Percentiles rank a stretch among this genome's conserved stretches.
Conservation (phyloP, 305 asterid genomes). For the Ilex paraguariensis region DNA sequence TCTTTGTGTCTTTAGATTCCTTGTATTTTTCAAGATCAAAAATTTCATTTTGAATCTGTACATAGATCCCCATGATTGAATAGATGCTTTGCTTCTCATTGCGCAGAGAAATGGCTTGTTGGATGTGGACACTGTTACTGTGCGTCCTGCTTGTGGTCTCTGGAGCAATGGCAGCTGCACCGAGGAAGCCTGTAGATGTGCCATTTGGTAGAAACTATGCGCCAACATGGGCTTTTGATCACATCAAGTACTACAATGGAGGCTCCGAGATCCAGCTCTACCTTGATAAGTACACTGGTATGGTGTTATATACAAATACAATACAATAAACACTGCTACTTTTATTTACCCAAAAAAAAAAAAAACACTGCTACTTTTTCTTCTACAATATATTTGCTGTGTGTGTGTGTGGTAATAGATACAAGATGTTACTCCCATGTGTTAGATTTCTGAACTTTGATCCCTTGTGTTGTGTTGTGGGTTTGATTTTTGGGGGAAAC, state of each 20-base stretch:
- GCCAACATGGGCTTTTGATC: slow-evolving; percentile 80
- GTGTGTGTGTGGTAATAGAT: no score
- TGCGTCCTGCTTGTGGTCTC: slow-evolving; percentile 18
- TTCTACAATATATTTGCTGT: no score
- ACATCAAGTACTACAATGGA: slow-evolving; percentile 58
- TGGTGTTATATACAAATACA: no score
- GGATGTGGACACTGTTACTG: slow-evolving; percentile 12
- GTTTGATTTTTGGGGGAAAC: not conserved
- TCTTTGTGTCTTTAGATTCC: no score
- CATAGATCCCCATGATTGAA: no score
- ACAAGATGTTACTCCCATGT: no score
- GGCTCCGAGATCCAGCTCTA: slow-evolving; percentile 62
- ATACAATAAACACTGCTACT: no score
- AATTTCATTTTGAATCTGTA: no score
- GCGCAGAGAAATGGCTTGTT: slow-evolving; percentile 25
- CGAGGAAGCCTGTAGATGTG: slow-evolving; percentile 41
- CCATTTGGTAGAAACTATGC: slow-evolving; percentile 65
- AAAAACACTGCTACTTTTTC: no score
- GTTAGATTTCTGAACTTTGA: no score
- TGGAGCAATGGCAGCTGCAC: slow-evolving; percentile 38
- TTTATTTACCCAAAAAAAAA: no score
- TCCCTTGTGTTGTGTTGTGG: not conserved
- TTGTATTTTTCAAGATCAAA: no score
- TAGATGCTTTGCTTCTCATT: not conserved
- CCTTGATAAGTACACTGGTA: slow-evolving; percentile 65